phyloP scores from a whole-genome alignment of 1,284 basidiomycete genomes.

The Marasmius fiardii region DNA sequence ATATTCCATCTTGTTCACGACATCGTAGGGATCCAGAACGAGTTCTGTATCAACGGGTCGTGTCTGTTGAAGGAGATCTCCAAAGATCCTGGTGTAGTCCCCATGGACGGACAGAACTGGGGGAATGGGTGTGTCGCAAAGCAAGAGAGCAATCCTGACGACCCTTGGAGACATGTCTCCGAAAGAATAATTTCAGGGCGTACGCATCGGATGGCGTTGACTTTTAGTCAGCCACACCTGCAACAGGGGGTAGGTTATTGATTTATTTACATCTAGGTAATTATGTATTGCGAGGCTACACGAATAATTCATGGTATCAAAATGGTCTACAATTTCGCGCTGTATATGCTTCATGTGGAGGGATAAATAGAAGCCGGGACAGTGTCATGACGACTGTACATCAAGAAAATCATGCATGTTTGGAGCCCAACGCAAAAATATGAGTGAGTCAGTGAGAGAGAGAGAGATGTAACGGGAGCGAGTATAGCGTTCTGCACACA shows the following conservation, averaged over 20 bases:
- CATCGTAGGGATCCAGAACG: background rate
- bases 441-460: too few relatives aligned
- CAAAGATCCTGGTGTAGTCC: conserved; percentile 1
- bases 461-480: too few relatives aligned
- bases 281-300: too few relatives aligned
- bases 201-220: background rate
- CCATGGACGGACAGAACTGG: background rate
- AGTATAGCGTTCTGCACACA: too few relatives aligned
- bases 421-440: too few relatives aligned
- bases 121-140: conserved; percentile 2
- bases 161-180: background rate
- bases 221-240: too few relatives aligned
- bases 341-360: background rate
- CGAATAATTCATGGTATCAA: background rate
- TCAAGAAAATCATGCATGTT: too few relatives aligned
- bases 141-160: background rate
- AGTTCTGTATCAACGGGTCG: background rate
- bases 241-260: too few relatives aligned
- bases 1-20: conserved; percentile 3
- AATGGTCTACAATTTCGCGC: background rate
- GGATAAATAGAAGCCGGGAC: background rate
- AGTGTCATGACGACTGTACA: background rate
- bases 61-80: background rate
- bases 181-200: too few relatives aligned
- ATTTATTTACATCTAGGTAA: too few relatives aligned